phyloP scores from a whole-genome alignment of 2,329 filamentous ascomycete species.

The Xylariaceae sp. region DNA sequence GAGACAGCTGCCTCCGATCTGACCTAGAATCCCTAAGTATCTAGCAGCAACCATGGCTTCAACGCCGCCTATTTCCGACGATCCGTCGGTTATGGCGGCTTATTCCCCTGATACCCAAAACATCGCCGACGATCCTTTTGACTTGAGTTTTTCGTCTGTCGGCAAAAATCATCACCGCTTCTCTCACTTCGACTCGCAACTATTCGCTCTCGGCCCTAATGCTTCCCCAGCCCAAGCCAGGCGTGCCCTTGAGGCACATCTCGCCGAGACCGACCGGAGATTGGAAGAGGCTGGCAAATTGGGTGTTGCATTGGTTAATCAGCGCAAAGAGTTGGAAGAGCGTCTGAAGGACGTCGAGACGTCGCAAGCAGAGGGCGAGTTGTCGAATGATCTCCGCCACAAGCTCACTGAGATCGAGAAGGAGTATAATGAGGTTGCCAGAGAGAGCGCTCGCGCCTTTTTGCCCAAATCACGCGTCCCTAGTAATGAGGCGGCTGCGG shows the following conservation, averaged over 20 bases:
- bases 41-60: conserved; percentile 16
- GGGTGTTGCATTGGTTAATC: conserved; percentile 76
- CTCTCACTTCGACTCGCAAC: conserved; percentile 75
- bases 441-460: conserved; percentile 84
- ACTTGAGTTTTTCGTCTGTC: conserved; percentile 42
- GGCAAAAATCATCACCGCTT: conserved; percentile 60
- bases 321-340: conserved; percentile 78
- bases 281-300: conserved; percentile 88
- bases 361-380: conserved; percentile 69
- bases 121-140: conserved; percentile 54
- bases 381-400: conserved; percentile 76
- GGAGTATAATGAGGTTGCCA: conserved; percentile 91
- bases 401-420: conserved; percentile 84
- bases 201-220: conserved; percentile 72
- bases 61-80: conserved; percentile 17
- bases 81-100: conserved; percentile 37
- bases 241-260: conserved; percentile 82
- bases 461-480: conserved; percentile 78
- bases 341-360: conserved; percentile 81
- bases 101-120: conserved; percentile 37
- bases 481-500: conserved; percentile 57
- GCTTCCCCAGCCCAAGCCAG: conserved; percentile 83
- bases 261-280: conserved; percentile 86
- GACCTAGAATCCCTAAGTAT: not conserved
- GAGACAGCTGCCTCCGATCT: conserved; percentile 28